phyloP scores from a whole-genome alignment of 352 stramenopile species.

The Pythium phragmitis region DNA sequence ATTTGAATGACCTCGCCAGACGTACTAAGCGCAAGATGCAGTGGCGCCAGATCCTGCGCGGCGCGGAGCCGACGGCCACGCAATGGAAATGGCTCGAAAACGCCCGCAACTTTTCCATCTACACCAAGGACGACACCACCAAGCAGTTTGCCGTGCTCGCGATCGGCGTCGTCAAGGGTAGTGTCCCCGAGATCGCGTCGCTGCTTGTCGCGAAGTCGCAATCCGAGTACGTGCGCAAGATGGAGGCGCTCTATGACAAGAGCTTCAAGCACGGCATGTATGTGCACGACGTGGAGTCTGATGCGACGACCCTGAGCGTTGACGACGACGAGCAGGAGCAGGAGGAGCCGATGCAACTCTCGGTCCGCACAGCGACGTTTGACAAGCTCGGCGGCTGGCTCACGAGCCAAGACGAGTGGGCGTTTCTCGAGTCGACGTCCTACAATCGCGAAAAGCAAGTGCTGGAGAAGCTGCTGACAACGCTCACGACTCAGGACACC shows the following conservation, averaged over 20 bases:
- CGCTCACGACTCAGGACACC: constrained; percentile 4
- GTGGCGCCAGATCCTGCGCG: constrained; percentile 17
- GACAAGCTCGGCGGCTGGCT: constrained; percentile 17
- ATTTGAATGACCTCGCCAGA: neutral
- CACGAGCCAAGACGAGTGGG: constrained; percentile 19
- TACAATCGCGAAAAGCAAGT: neutral
- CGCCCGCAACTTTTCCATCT: constrained; percentile 10
- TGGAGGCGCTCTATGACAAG: constrained; percentile 19
- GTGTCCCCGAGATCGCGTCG: constrained; percentile 16
- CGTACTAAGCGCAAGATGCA: constrained; percentile 9
- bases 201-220: neutral
- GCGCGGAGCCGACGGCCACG: neutral
- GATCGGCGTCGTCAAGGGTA: constrained; percentile 16
- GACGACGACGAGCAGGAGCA: neutral
- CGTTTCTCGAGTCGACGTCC: constrained; percentile 13
- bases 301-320: neutral
- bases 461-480: constrained; percentile 13
- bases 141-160: constrained; percentile 18
- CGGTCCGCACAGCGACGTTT: constrained; percentile 19
- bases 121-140: neutral
- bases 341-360: constrained; percentile 2
- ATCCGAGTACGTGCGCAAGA: constrained; percentile 18
- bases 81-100: constrained; percentile 26
- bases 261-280: constrained; percentile 20
- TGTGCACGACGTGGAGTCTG: constrained; percentile 1